Percentiles rank a stretch among this genome's conserved stretches.
Evolutionary conservation across 306 rosid species (phyloP).

Genomic region (Prunus armeniaca): DNA sequence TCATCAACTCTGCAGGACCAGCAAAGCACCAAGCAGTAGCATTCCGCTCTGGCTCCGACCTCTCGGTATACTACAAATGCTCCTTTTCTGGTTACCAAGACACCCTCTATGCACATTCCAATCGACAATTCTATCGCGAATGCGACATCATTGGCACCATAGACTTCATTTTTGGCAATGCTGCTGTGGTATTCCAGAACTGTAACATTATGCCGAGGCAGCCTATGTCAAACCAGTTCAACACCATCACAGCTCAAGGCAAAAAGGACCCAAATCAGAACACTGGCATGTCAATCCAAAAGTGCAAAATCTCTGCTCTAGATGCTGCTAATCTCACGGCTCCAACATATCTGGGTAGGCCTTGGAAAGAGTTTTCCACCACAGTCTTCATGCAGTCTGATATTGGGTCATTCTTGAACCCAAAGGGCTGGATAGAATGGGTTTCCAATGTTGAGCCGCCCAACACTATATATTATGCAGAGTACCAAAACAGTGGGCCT

Average conservation of each 20-base stretch:
- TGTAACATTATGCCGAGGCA: conserved; percentile 73
- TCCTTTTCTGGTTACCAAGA: conserved; percentile 75
- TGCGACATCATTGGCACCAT: conserved; percentile 81
- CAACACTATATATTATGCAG: conserved; percentile 60
- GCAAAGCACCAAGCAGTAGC: conserved; percentile 92
- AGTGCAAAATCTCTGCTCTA: conserved; percentile 35
- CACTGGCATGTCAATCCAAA: conserved; percentile 78
- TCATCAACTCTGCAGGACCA: conserved; percentile 76
- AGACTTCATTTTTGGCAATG: conserved; percentile 94
- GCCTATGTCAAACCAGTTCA: conserved; percentile 73
- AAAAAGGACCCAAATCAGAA: conserved; percentile 74
- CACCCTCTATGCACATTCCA: conserved; percentile 87
- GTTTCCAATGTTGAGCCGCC: conserved; percentile 50
- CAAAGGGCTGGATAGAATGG: conserved; percentile 81
- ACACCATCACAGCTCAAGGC: conserved; percentile 94
- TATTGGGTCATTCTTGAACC: conserved; percentile 53
- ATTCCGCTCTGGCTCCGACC: conserved; percentile 74
- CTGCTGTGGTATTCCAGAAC: conserved; percentile 68
- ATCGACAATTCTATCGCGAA: conserved; percentile 84
- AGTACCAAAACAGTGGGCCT: conserved; percentile 60
- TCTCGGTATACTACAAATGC: conserved; percentile 61
- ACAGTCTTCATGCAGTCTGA: conserved; percentile 62
- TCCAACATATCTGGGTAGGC: conserved; percentile 77
- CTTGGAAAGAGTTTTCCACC: conserved; percentile 86
- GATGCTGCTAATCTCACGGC: conserved; percentile 43